Percentiles rank a stretch among this genome's conserved stretches.
Evolutionary conservation across 2,329 filamentous ascomycete genomes (phyloP).

Genomic region (Alternaria gaisen): DNA sequence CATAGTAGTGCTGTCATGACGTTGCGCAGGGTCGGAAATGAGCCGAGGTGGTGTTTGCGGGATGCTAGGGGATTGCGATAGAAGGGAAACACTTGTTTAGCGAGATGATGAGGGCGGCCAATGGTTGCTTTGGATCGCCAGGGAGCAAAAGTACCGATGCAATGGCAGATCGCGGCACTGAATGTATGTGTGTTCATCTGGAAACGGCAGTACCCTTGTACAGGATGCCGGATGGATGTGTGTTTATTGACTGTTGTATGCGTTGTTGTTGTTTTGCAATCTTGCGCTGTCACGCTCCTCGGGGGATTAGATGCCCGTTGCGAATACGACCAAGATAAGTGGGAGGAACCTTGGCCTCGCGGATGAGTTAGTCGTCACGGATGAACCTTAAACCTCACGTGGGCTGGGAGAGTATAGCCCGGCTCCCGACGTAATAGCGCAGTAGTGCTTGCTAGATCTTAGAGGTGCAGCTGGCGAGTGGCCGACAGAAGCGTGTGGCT

Average conservation of each 20-base stretch:
- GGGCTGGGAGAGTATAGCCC: neutral
- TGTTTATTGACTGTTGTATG: neutral
- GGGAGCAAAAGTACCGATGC: conserved; percentile 6
- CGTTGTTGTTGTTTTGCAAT: conserved; percentile 1
- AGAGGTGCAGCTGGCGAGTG: neutral
- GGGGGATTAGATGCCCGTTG: conserved; percentile 1
- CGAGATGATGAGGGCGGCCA: conserved; percentile 11
- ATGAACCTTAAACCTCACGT: conserved; percentile 7
- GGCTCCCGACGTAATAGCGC: conserved; percentile 14
- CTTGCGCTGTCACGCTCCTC: neutral
- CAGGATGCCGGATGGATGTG: neutral
- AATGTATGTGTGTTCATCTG: conserved; percentile 4
- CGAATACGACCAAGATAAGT: neutral
- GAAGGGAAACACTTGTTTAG: conserved; percentile 2
- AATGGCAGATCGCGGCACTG: conserved; percentile 2
- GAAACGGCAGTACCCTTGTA: conserved; percentile 3
- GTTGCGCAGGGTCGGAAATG: conserved; percentile 11
- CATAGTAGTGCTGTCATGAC: conserved; percentile 4
- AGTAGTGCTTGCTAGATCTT: conserved; percentile 2
- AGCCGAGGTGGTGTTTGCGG: conserved; percentile 12
- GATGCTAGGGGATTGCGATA: conserved; percentile 8
- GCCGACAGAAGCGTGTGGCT: neutral
- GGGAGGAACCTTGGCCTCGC: neutral
- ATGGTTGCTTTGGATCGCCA: conserved; percentile 7
- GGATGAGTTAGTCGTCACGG: neutral